These are phyloP conservation scores for Pulveroboletus sp. DNA, from an alignment of 768 basidiomycete genomes.

Conservation along the genomic window DNA sequence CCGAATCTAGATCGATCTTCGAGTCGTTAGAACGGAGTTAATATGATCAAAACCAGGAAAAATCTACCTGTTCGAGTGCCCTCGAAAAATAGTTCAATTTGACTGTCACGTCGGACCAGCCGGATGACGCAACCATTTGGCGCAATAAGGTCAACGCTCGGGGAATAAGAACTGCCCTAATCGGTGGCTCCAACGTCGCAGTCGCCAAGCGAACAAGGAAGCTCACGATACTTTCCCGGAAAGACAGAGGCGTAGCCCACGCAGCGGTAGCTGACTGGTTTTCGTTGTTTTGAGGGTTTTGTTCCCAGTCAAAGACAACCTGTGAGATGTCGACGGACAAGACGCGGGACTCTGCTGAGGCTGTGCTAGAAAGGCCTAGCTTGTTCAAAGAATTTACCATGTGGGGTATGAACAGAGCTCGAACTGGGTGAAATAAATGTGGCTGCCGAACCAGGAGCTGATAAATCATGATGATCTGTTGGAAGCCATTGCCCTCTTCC, in stretches of 20 bases:
- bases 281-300: slow-evolving; percentile 43
- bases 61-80: slow-evolving; percentile 69
- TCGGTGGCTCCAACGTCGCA: slow-evolving; percentile 48
- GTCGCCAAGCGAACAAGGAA: slow-evolving; percentile 92
- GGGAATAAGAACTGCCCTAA: slow-evolving; percentile 47
- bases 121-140: slow-evolving; percentile 74
- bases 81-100: slow-evolving; percentile 89
- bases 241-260: slow-evolving; percentile 77
- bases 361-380: slow-evolving; percentile 72
- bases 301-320: slow-evolving; percentile 93
- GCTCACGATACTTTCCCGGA: slow-evolving; percentile 90
- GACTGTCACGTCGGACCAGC: slow-evolving; percentile 90
- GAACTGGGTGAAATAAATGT: slow-evolving; percentile 88
- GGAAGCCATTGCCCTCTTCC: slow-evolving; percentile 76
- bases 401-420: slow-evolving; percentile 88
- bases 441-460: slow-evolving; percentile 91
- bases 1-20: slow-evolving; percentile 71
- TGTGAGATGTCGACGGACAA: slow-evolving; percentile 90
- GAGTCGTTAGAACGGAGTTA: slow-evolving; percentile 1
- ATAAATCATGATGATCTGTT: slow-evolving; percentile 79
- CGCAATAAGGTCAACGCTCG: slow-evolving; percentile 68
- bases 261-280: slow-evolving; percentile 19
- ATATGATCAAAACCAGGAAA: background rate
- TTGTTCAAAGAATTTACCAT: slow-evolving; percentile 89
- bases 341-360: slow-evolving; percentile 77